Conservation (phyloP, 2,329 filamentous ascomycete species). For the Metarhizium rileyi region DNA sequence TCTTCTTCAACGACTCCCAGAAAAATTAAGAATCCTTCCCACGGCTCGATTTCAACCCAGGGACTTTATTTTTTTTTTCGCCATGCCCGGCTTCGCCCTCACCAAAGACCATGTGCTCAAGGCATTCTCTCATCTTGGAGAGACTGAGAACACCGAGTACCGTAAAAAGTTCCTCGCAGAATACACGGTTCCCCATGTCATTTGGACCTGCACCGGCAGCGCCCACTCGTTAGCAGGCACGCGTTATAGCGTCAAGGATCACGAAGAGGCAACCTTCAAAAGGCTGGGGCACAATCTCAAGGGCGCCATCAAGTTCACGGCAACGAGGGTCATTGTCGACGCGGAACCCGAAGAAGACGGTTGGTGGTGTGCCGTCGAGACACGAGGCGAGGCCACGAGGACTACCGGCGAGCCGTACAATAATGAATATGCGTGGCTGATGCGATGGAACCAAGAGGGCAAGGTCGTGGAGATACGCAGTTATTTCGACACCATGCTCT, state of each 20-base stretch:
- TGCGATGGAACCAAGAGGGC: constrained; percentile 14
- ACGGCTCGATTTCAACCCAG: neutral
- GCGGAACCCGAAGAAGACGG: constrained; percentile 11
- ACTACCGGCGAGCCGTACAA: constrained; percentile 13
- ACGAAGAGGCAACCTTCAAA: constrained; percentile 12
- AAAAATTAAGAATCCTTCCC: too few relatives aligned
- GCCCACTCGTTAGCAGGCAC: constrained; percentile 16
- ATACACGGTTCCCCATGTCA: constrained; percentile 11
- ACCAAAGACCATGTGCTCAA: constrained; percentile 13
- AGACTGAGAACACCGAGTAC: constrained; percentile 7
- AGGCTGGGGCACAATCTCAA: constrained; percentile 12
- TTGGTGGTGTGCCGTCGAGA: constrained; percentile 16
- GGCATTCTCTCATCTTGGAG: constrained; percentile 12
- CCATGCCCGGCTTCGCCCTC: constrained; percentile 13
- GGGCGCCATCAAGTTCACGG: constrained; percentile 13
- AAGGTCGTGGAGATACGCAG: constrained; percentile 15
- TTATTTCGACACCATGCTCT: constrained; percentile 14
- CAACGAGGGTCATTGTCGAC: constrained; percentile 14
- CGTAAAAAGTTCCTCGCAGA: constrained; percentile 13
- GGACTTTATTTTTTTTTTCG: neutral
- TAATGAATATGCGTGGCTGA: constrained; percentile 17
- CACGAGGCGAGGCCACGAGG: constrained; percentile 12
- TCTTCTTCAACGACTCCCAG: too few relatives aligned
- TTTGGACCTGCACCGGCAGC: constrained; percentile 15
- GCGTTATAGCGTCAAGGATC: constrained; percentile 9